Evolutionary conservation across 1,139 yeast species (phyloP).

Genomic region (Chernovozyma aurita): DNA sequence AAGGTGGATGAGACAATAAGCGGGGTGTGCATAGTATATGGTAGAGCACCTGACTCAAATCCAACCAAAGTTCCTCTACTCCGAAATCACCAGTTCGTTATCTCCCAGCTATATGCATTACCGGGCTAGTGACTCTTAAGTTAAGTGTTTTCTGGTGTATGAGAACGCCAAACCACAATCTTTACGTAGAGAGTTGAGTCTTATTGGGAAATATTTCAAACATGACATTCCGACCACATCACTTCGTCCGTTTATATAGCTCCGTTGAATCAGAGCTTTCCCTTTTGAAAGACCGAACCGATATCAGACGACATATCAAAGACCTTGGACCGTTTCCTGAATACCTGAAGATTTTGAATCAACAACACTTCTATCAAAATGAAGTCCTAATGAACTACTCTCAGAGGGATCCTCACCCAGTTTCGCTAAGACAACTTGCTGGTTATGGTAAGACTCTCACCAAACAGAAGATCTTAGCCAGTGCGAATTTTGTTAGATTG

Average conservation of each 20-base stretch:
- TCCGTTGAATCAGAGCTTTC: not conserved
- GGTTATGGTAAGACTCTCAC: slow-evolving; percentile 81
- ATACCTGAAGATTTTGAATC: slow-evolving; percentile 43
- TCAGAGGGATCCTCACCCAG: slow-evolving; percentile 75
- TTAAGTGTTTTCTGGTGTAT: no score
- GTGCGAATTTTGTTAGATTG: slow-evolving; percentile 83
- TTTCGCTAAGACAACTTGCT: slow-evolving; percentile 80
- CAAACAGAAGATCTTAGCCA: slow-evolving; percentile 69
- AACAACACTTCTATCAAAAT: slow-evolving; percentile 85
- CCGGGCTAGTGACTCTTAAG: no score
- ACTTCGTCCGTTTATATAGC: not conserved
- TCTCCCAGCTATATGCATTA: no score
- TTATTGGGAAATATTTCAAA: no score
- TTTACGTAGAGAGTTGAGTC: no score
- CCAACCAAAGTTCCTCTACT: no score
- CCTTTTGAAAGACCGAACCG: not conserved
- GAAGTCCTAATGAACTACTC: slow-evolving; percentile 64
- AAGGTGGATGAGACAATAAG: no score
- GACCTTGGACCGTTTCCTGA: slow-evolving; percentile 44
- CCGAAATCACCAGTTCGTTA: no score
- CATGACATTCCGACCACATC: no score
- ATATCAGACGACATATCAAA: slow-evolving; percentile 1
- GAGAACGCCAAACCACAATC: no score
- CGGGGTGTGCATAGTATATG: no score
- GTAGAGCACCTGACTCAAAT: no score